phyloP scores from a whole-genome alignment of 2,329 filamentous ascomycete species.

The Emmonsiellopsis sp. region DNA sequence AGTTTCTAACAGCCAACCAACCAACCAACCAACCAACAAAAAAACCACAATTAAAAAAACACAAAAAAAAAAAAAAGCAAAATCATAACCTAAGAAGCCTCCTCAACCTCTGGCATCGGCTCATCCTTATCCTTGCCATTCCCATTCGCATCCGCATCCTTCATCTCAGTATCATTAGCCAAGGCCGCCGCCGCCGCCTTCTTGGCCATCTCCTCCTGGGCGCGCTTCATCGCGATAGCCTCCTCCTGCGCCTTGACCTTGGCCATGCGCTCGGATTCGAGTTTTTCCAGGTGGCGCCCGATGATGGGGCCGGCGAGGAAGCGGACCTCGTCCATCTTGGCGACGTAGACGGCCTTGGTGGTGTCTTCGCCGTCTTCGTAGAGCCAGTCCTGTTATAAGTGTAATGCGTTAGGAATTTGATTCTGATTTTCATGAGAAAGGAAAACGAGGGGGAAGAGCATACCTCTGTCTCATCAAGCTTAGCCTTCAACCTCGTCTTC shows the following conservation, averaged over 20 bases:
- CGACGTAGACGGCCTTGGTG: constrained; percentile 83
- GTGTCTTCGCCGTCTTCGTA: constrained; percentile 96
- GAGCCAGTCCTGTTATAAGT: constrained; percentile 69
- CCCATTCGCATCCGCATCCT: constrained; percentile 40
- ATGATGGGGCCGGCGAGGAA: constrained; percentile 82
- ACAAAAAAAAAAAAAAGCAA: not conserved
- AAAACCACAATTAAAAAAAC: not conserved
- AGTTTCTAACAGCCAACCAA: not conserved
- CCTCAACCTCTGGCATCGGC: not conserved
- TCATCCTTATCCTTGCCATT: not conserved
- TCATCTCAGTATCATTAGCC: constrained; percentile 47
- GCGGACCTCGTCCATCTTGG: constrained; percentile 94
- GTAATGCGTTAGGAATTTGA: not conserved
- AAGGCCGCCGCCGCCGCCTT: constrained; percentile 37
- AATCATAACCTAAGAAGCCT: not conserved
- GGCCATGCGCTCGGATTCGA: constrained; percentile 75
- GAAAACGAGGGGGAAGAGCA: constrained; percentile 25
- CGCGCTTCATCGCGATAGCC: constrained; percentile 51
- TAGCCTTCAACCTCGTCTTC: constrained; percentile 75
- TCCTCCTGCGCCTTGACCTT: constrained; percentile 58
- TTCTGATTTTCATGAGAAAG: not conserved
- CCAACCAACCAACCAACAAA: not conserved
- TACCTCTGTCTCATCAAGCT: constrained; percentile 81
- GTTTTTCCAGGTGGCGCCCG: constrained; percentile 91
- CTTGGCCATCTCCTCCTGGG: constrained; percentile 55